These are phyloP conservation scores for Hypoxylon fuscum DNA, from an alignment of 495 filamentous ascomycete species.

Conservation along the genomic window DNA sequence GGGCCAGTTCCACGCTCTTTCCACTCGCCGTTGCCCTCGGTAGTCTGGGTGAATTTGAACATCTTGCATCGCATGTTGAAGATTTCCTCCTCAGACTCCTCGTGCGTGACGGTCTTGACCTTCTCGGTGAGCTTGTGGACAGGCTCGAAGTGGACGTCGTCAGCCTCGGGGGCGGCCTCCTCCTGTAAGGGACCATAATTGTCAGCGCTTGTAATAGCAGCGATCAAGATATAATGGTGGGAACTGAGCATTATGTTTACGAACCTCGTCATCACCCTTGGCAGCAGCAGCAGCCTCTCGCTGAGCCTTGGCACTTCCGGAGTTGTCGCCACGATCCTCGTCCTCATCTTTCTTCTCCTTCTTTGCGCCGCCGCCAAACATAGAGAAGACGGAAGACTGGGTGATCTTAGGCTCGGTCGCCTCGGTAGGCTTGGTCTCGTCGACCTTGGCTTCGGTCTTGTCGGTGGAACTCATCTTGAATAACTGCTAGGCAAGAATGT, in stretches of 20 bases:
- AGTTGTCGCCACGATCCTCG: constrained; percentile 77
- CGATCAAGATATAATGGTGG: background rate
- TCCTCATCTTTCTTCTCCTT: constrained; percentile 79
- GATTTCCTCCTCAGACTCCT: constrained; percentile 94
- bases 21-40: constrained; percentile 76
- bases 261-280: constrained; percentile 54
- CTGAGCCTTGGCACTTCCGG: constrained; percentile 85
- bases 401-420: constrained; percentile 32
- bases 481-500: constrained; percentile 18
- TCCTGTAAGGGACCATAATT: constrained; percentile 46
- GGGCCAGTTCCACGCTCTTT: constrained; percentile 99
- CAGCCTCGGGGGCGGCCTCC: constrained; percentile 80
- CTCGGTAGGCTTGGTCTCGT: constrained; percentile 38
- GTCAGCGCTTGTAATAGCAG: constrained; percentile 10
- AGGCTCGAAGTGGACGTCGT: constrained; percentile 96
- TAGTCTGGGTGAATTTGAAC: constrained; percentile 93
- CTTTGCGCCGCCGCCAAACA: constrained; percentile 97
- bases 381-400: constrained; percentile 78
- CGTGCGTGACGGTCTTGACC: constrained; percentile 96
- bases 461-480: constrained; percentile 55
- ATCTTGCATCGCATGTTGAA: constrained; percentile 99
- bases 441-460: constrained; percentile 52
- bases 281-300: constrained; percentile 71
- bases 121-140: constrained; percentile 94
- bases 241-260: constrained; percentile 8